Conservation (phyloP, 495 filamentous ascomycete genomes). For the Talaromyces ruber region DNA sequence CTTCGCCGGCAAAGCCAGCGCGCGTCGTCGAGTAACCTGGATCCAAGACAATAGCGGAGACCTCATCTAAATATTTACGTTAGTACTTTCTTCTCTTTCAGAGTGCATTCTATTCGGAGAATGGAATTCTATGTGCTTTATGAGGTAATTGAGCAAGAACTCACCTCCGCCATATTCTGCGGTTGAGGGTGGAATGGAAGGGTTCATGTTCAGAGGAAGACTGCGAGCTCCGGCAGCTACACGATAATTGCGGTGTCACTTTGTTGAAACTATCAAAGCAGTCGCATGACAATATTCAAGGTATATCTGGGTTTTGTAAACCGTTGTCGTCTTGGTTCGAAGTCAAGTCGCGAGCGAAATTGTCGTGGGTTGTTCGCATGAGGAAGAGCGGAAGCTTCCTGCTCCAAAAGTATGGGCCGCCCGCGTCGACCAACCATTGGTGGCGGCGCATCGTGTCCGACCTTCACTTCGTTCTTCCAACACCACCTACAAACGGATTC, state of each 20-base stretch:
- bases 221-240: background rate
- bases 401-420: background rate
- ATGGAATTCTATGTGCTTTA: background rate
- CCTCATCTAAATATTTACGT: conserved; percentile 59
- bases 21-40: conserved; percentile 84
- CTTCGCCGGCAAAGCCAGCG: conserved; percentile 96
- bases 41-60: conserved; percentile 93
- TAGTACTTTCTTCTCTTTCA: background rate
- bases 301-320: background rate
- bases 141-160: conserved; percentile 20
- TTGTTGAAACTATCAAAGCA: background rate
- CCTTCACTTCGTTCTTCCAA: background rate
- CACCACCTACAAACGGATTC: background rate
- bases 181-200: conserved; percentile 48
- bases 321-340: background rate
- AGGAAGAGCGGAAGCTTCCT: background rate
- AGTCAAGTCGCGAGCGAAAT: background rate
- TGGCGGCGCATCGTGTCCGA: background rate
- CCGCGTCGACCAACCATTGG: background rate
- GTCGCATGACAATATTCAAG: background rate
- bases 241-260: background rate
- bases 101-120: background rate
- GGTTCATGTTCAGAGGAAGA: conserved; percentile 25
- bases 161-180: conserved; percentile 78
- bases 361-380: background rate